Conservation (phyloP, 306 rosid genomes). For the Oemleria cerasiformis region DNA sequence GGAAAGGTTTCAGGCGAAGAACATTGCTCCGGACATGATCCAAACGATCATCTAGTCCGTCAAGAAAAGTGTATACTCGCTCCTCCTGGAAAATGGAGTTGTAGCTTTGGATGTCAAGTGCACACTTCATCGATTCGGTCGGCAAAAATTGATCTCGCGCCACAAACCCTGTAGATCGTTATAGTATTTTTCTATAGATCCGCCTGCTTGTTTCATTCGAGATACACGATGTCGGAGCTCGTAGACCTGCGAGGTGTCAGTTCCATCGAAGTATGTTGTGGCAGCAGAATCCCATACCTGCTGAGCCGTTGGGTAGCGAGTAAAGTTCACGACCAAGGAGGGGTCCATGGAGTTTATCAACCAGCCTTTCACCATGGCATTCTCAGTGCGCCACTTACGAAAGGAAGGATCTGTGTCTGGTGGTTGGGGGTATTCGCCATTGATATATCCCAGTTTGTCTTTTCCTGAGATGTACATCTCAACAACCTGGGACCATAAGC, state of each 20-base stretch:
- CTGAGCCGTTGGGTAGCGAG: no score
- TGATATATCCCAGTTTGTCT: no score
- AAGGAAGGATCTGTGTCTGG: no score
- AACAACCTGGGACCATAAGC: constrained; percentile 17
- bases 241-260: constrained; percentile 17
- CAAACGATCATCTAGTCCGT: no score
- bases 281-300: no score
- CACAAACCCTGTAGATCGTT: constrained; percentile 4
- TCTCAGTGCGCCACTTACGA: no score
- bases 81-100: not conserved
- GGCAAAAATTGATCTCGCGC: constrained; percentile 16
- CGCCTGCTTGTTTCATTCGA: not conserved
- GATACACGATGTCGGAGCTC: constrained; percentile 8
- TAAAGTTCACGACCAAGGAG: no score
- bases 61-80: no score
- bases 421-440: no score
- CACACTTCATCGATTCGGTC: constrained; percentile 14
- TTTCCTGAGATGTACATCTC: constrained; percentile 20
- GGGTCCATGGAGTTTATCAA: no score
- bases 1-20: not conserved
- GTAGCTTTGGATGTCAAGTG: not conserved
- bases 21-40: not conserved
- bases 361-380: no score
- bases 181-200: constrained; percentile 12
- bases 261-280: no score